Evolutionary conservation across 1,284 basidiomycete genomes (phyloP), one percentile per base, ranked within the genome.

Genomic region (Cystobasidium sp.): DNA sequence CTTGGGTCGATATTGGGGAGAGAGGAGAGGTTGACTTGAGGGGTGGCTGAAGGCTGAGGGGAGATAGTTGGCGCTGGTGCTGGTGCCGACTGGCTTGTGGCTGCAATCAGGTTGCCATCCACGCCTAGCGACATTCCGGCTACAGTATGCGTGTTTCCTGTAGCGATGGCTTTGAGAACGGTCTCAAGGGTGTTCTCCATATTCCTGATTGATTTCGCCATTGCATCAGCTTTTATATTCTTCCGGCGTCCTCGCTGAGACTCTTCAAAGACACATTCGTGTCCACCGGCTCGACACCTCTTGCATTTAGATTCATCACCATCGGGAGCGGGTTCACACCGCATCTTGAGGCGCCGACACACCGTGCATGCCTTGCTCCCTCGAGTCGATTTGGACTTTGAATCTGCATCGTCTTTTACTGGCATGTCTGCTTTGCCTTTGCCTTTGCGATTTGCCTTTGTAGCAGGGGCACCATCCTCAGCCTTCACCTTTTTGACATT

Each of bases 301-400:
- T 84, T 78, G 74, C 80, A 80, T 0, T 94, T 93, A 0, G 92
- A 92, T 0, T 93, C 94, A 46, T 94, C 82, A 80, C 97, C 94
- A 1, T 93, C 92, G 47, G 91, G 94, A 31, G 49, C 51, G 10
- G 70, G 63, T 20, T 97, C 93, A 78, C 96, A 99, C 78, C 96
- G 92, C 96, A 99, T 99, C 85, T 99, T 99, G 77, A 98, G 88
- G 62, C 94, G 90, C 44, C 96, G 89, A 82, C 96, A 98, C 43
- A 95, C 93, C 0, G 92, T 94, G 78, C 94, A 97, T 0, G 94
- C 94, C 67, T 93, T 93, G 78, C 76, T 77, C 7, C 78, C 78
- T 20, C 79, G 56, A 44, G 77, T 80, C 22, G 63, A 72, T 67
- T 80, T 80, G 72, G 77, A 77, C 75, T 80, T 80, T 39, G 44